Evolutionary conservation across 1,139 yeast species (phyloP), one percentile per base, ranked within the genome.

Genomic region (Yamadazyma membranifaciens): DNA sequence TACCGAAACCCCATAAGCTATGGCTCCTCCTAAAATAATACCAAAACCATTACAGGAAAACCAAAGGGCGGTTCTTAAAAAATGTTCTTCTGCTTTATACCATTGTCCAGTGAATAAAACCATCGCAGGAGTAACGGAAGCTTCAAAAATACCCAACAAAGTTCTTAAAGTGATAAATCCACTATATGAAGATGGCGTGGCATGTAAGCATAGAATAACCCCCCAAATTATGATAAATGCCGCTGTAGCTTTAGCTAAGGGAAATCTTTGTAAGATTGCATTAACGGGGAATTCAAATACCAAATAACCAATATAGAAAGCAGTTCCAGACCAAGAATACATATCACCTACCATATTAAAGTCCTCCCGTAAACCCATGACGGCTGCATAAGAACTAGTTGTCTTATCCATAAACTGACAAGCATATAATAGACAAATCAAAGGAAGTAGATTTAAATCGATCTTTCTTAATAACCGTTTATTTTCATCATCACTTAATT

Each of bases 351-450:
- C 39, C 14, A 60, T 40, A 13, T 34, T 14, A 5, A 75, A 59
- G 42, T 22, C 25, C 6, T 22, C 24, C 72, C 78, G n/a, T 20
- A 14, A 25, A 24, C 85, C 86, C 66, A 80, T 67, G 37, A 82
- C 71, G 1, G 87, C 73, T 4, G 86, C 86, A 42, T 72, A 74
- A 12, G 80, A 65, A 32, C 68, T 75, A 12, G 85, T 63, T 10
- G 68, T 59, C 52, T 82, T 82, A 55, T 82, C 88, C 79, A 81
- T 77, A 43, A 71, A 78, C 57, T 81, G 87, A 32, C 69, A 59
- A 7, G 78, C 69, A 57, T 78, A 78, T 20, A 80, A 55, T 12
- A 76, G 45, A 50, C 80, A 73, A 63, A 81, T 65, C 37, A 80
- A 45, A 0, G 86, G 81, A 48, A 78, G 60, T 45, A 82, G 52